Evolutionary conservation across 352 stramenopile genomes (phyloP).

Genomic region (Blastocystis hominis): DNA sequence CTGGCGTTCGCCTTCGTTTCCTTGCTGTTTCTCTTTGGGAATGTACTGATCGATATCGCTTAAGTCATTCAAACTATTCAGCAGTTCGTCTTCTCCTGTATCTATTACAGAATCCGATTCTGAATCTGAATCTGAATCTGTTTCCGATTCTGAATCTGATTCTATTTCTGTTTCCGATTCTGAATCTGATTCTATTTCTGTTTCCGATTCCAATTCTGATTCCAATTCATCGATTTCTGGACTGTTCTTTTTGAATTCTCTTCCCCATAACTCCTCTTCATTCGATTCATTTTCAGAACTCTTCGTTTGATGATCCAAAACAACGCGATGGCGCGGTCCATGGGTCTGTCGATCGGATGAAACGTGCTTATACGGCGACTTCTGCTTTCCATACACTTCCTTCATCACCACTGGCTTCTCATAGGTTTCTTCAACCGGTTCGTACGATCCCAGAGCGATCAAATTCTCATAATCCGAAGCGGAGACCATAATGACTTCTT

Average conservation of each 20-base stretch:
- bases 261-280: background rate
- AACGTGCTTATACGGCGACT: background rate
- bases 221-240: background rate
- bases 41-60: background rate
- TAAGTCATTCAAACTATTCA: background rate
- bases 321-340: background rate
- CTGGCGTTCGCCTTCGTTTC: background rate
- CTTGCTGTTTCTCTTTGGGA: background rate
- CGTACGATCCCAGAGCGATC: constrained; percentile 4
- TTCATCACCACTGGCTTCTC: background rate
- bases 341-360: background rate
- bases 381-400: constrained; percentile 34
- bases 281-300: background rate
- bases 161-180: background rate
- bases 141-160: no score
- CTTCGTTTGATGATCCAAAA: background rate
- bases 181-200: background rate
- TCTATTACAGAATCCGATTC: background rate
- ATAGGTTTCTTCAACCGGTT: background rate
- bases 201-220: background rate
- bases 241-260: background rate
- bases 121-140: no score
- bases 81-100: background rate
- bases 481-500: constrained; percentile 40
- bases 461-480: constrained; percentile 43